Evolutionary conservation across 192 early-diverging fungal species (phyloP).

Genomic region (Mortierella antarctica): DNA sequence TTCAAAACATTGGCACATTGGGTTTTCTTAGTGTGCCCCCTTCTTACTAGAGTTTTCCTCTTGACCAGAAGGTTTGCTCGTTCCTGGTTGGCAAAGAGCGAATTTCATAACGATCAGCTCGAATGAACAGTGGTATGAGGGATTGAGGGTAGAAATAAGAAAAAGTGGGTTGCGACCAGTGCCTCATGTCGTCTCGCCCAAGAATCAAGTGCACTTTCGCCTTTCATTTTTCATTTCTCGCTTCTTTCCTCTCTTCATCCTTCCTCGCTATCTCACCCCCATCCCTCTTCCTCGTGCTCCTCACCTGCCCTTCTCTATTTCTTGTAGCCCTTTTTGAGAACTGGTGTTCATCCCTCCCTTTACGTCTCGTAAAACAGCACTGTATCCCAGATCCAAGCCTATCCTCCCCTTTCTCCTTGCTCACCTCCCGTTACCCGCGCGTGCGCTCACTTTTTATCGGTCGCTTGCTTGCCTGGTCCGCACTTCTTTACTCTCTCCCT

Average conservation of each 20-base stretch:
- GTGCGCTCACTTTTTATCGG: constrained; percentile 20
- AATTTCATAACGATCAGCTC: no score
- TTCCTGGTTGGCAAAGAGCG: constrained; percentile 13
- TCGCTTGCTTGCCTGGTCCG: constrained; percentile 2
- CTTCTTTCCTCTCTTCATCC: constrained; percentile 20
- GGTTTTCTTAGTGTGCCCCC: no score
- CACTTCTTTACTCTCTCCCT: neutral
- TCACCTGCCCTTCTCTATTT: constrained; percentile 2
- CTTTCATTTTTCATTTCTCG: constrained; percentile 1
- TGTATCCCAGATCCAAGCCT: neutral
- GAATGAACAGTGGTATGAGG: neutral
- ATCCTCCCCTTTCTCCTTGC: neutral
- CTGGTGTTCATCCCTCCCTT: constrained; percentile 7
- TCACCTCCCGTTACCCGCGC: constrained; percentile 8
- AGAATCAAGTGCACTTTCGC: neutral
- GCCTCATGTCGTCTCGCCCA: neutral
- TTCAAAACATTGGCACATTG: neutral
- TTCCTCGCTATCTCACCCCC: constrained; percentile 4
- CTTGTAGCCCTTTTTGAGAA: constrained; percentile 14
- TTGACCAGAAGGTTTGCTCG: constrained; percentile 1
- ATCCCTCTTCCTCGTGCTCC: constrained; percentile 9
- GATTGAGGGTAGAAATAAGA: constrained; percentile 2
- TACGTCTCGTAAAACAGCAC: neutral
- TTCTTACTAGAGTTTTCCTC: neutral
- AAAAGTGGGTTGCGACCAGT: neutral